Conservation (phyloP, 2,329 filamentous ascomycete genomes). For the Mollisiaceae sp. region DNA sequence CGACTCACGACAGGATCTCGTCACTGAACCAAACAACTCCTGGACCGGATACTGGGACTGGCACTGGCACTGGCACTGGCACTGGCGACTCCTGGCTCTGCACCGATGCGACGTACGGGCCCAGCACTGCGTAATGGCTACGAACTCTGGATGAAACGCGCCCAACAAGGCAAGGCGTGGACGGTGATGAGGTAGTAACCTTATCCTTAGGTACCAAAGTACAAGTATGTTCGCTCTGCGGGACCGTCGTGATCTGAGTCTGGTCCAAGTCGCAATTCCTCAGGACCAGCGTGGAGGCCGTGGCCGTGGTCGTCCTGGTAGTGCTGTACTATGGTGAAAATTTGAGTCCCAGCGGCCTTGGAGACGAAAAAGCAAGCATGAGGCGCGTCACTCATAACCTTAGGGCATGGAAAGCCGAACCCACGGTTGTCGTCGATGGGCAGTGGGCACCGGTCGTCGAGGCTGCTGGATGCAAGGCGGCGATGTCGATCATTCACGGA, state of each 20-base stretch:
- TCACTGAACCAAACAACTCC: not conserved
- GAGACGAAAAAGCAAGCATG: conserved; percentile 23
- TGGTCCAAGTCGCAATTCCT: not conserved
- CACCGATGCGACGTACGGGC: not conserved
- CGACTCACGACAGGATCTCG: too few species aligned
- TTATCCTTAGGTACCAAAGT: too few species aligned
- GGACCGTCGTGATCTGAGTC: not conserved
- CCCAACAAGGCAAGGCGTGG: not conserved
- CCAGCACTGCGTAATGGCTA: not conserved
- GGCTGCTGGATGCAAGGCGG: conserved; percentile 8
- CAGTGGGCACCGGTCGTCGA: not conserved
- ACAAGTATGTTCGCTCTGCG: not conserved
- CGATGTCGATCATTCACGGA: conserved; percentile 11
- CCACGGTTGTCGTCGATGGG: not conserved
- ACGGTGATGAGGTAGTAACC: conserved; percentile 6
- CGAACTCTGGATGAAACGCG: conserved; percentile 4
- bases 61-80: too few species aligned
- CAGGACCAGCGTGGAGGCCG: too few species aligned
- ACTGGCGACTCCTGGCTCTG: too few species aligned
- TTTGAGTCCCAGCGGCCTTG: conserved; percentile 9
- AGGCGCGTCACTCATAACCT: conserved; percentile 28
- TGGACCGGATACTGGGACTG: not conserved
- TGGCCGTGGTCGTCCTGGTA: not conserved
- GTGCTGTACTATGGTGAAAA: conserved; percentile 9
- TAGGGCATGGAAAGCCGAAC: conserved; percentile 21